These are phyloP conservation scores for Exserohilum rostratum DNA, from an alignment of 2,329 filamentous ascomycete genomes.

Conservation along the genomic window DNA sequence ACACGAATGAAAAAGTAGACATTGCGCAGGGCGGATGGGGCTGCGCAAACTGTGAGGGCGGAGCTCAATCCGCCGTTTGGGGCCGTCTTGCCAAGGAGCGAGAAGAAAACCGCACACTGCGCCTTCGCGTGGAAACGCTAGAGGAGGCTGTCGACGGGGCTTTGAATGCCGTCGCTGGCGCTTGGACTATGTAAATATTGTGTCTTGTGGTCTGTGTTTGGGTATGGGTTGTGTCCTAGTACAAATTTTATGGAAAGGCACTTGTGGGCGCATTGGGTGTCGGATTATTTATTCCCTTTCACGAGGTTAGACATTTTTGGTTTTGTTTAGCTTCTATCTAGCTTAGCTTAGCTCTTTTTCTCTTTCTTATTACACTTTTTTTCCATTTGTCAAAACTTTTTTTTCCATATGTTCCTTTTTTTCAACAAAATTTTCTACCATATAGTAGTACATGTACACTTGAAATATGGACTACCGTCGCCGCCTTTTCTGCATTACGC, in stretches of 20 bases:
- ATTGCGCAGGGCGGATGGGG: conserved; percentile 37
- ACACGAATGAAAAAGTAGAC: conserved; percentile 46
- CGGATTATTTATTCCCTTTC: neutral
- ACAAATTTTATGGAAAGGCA: conserved; percentile 9
- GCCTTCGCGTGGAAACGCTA: conserved; percentile 59
- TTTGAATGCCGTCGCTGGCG: conserved; percentile 57
- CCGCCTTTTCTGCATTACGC: no score
- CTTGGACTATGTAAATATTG: conserved; percentile 30
- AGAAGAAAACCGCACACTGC: conserved; percentile 62
- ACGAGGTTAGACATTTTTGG: neutral
- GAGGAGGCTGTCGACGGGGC: conserved; percentile 63
- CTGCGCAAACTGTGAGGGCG: conserved; percentile 46
- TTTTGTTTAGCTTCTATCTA: no score
- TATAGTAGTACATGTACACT: no score
- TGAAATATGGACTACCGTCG: no score
- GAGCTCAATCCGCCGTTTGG: conserved; percentile 57
- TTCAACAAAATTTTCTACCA: no score
- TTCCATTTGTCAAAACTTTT: no score
- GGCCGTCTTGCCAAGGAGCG: conserved; percentile 57
- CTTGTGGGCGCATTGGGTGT: conserved; percentile 6
- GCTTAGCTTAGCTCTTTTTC: no score
- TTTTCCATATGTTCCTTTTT: no score
- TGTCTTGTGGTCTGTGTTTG: no score
- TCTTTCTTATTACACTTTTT: no score
- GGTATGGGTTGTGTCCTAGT: neutral